Percentiles rank a stretch among this genome's conserved stretches.
These are phyloP conservation scores for Candida namnaoensis DNA, from an alignment of 805 yeast genomes.

Conservation along the genomic window DNA sequence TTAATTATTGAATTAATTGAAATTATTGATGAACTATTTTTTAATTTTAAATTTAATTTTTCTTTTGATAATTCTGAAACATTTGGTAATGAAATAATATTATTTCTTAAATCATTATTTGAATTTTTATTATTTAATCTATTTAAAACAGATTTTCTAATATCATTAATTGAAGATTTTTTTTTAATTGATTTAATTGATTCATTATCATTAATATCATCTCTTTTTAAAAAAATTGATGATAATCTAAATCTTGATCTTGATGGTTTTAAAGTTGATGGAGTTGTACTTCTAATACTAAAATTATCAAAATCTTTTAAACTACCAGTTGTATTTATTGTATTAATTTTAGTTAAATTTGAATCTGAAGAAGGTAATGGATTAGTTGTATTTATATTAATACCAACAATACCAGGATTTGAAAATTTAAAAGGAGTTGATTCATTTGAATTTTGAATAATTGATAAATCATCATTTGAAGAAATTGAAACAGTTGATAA, in stretches of 20 bases:
- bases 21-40: slow-evolving; percentile 39
- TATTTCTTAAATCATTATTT: slow-evolving; percentile 13
- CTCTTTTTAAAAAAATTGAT: slow-evolving; percentile 10
- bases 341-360: background rate
- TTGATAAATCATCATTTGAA: slow-evolving; percentile 3
- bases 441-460: slow-evolving; percentile 8
- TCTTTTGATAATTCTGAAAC: slow-evolving; percentile 48
- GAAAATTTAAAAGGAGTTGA: slow-evolving; percentile 11
- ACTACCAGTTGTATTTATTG: no score
- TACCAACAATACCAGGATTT: slow-evolving; percentile 17
- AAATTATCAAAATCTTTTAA: slow-evolving; percentile 8
- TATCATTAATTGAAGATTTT: slow-evolving; percentile 16
- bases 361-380: slow-evolving; percentile 2
- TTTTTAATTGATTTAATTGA: slow-evolving; percentile 16
- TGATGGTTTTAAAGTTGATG: slow-evolving; percentile 12
- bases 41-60: slow-evolving; percentile 43
- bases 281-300: slow-evolving; percentile 7
- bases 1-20: slow-evolving; percentile 23
- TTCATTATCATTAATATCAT: slow-evolving; percentile 2
- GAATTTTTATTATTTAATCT: slow-evolving; percentile 15
- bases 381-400: background rate
- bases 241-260: slow-evolving; percentile 18
- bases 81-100: slow-evolving; percentile 46
- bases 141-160: slow-evolving; percentile 20
- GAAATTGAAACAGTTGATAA: slow-evolving; percentile 16